Conservation (phyloP, 164 flowering plant genomes). For the Vitis riparia region DNA sequence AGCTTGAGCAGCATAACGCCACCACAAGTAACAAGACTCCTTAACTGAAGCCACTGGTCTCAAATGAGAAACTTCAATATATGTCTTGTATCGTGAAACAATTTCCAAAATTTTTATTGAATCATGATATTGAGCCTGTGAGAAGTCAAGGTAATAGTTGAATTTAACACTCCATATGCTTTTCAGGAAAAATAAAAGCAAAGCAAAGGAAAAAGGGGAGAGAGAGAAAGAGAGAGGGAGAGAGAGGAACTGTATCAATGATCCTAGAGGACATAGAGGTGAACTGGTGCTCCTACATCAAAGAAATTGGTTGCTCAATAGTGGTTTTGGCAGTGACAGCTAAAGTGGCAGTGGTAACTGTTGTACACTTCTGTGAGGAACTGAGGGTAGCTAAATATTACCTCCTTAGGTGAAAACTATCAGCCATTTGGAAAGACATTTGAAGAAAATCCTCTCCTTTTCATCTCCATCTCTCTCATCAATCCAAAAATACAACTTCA, state of each 20-base stretch:
- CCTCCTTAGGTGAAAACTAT: background rate
- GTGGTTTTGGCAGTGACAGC: background rate
- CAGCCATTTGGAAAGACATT: background rate
- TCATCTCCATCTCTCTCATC: background rate
- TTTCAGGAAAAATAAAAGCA: too few species aligned
- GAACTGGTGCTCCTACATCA: background rate
- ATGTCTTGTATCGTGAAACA: constrained; percentile 71
- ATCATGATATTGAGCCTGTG: constrained; percentile 92
- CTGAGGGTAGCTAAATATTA: background rate
- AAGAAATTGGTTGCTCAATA: background rate
- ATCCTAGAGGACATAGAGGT: background rate
- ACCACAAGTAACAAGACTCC: constrained; percentile 62
- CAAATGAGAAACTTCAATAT: constrained; percentile 84
- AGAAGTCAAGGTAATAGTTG: constrained; percentile 2
- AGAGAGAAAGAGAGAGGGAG: background rate
- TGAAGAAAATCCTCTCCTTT: background rate
- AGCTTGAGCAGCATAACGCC: constrained; percentile 93
- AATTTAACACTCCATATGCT: background rate
- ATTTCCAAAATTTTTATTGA: constrained; percentile 89
- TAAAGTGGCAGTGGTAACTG: background rate
- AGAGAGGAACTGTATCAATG: background rate
- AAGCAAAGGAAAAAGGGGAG: background rate
- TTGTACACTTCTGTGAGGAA: background rate
- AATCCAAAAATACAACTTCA: background rate
- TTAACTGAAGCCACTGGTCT: constrained; percentile 74